Evolutionary conservation across 805 yeast species (phyloP), one percentile per base, ranked within the genome.

Genomic region (Tetrapisispora taiwanensis): DNA sequence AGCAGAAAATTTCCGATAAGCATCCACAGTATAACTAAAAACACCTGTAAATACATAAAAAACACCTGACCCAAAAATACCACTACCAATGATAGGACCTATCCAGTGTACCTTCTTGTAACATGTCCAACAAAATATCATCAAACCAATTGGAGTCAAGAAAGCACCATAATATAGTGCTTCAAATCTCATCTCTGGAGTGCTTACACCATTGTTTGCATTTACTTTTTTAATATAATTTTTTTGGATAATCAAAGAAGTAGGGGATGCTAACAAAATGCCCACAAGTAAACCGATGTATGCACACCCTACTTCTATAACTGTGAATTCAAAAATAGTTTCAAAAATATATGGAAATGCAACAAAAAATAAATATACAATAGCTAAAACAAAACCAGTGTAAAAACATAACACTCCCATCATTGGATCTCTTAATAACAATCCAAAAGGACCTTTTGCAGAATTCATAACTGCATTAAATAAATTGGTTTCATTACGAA

Each of bases 61-160:
- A 37, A 82, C 73, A 3, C 87, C 81, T 51, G 78, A 72, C 4
- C 92, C 89, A 58, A 83, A 76, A 9, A 87, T 73, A n/a, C 79
- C 72, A 47, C 87, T 89, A 2, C 89, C 78, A 46, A 79, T 72
- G 18, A 76, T 65, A 4, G 92, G 81, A 1, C 74, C 84, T 56
- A 81, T 78, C 87, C 88, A 84, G 56, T 79, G 88, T 10, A 83
- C 71, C 27, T 72, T 56, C 0, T 61, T 44, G 52, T 74, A 73
- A 20, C 79, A 73, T 2, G 87, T 73, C 89, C 92, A 84, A 3
- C 79, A 90, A 48, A 84, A 68, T 75, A 88, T 83, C 68, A 84
- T 81, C 43, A 84, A 64, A 0, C 85, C 74, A 26, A 76, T 67
- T 1, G 87, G 87, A 47, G 80, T 66, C 20, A 74, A 65, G 20